Conservation (phyloP, 1,284 basidiomycete genomes). For the Papiliotrema flavescens region DNA sequence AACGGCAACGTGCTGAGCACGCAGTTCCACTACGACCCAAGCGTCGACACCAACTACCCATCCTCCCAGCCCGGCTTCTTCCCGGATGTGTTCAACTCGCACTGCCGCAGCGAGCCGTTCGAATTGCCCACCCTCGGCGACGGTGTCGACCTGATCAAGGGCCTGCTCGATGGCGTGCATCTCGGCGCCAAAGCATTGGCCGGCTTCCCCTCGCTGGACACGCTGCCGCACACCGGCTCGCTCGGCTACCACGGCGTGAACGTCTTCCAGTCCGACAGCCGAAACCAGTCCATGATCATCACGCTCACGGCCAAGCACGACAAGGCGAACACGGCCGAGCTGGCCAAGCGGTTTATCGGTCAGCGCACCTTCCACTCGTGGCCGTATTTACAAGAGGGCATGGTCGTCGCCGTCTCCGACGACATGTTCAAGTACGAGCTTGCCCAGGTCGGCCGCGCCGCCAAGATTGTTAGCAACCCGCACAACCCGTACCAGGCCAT, state of each 20-base stretch:
- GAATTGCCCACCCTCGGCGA: conserved; percentile 77
- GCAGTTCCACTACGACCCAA: conserved; percentile 67
- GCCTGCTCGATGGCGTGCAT: conserved; percentile 82
- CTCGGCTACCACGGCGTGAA: conserved; percentile 87
- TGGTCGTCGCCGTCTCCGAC: conserved; percentile 83
- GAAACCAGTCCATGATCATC: conserved; percentile 89
- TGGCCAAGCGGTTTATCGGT: conserved; percentile 73
- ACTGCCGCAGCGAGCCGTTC: conserved; percentile 74
- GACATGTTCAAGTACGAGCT: conserved; percentile 78
- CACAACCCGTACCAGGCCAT: conserved; percentile 64
- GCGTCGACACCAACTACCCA: conserved; percentile 68
- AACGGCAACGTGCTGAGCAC: conserved; percentile 68
- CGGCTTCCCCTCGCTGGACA: conserved; percentile 93
- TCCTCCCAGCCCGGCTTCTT: conserved; percentile 94
- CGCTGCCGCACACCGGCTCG: conserved; percentile 71
- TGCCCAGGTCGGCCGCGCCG: conserved; percentile 59
- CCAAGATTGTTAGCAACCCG: conserved; percentile 63
- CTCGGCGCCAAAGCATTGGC: conserved; percentile 83
- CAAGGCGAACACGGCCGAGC: conserved; percentile 62
- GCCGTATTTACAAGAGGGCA: conserved; percentile 92
- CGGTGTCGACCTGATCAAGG: conserved; percentile 78
- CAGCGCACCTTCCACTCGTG: conserved; percentile 78
- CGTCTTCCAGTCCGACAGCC: conserved; percentile 84
- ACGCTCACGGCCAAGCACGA: conserved; percentile 75
- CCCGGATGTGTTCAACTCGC: conserved; percentile 79